Conservation (phyloP, 2,329 filamentous ascomycete genomes). For the Sarocladiaceae sp. region DNA sequence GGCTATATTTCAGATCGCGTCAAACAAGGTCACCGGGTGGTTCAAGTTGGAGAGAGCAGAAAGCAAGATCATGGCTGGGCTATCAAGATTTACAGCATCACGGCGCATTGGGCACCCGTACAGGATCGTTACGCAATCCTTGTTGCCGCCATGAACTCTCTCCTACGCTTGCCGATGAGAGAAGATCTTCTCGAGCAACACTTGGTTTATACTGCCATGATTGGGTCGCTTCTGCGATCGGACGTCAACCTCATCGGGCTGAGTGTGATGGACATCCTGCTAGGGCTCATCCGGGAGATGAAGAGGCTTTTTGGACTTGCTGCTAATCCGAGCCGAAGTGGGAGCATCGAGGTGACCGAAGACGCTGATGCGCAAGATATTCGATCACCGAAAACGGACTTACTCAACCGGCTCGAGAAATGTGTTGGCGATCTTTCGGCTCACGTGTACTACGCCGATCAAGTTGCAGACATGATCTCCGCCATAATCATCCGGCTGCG, state of each 20-base stretch:
- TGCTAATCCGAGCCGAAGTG: constrained; percentile 27
- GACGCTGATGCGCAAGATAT: background rate
- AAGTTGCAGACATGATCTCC: constrained; percentile 89
- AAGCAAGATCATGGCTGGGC: constrained; percentile 63
- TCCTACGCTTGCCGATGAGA: constrained; percentile 61
- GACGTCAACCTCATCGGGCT: constrained; percentile 91
- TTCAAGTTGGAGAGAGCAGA: constrained; percentile 40
- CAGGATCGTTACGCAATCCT: constrained; percentile 91
- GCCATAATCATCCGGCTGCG: constrained; percentile 74
- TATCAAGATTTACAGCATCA: constrained; percentile 70
- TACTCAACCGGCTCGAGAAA: constrained; percentile 66
- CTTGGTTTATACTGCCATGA: constrained; percentile 67
- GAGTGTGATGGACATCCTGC: constrained; percentile 89
- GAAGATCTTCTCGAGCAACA: constrained; percentile 70
- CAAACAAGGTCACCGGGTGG: constrained; percentile 41
- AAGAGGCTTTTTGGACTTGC: constrained; percentile 66
- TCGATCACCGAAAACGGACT: constrained; percentile 22
- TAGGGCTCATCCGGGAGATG: constrained; percentile 79
- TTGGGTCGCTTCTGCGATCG: constrained; percentile 77
- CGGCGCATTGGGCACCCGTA: constrained; percentile 83
- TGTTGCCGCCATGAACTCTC: constrained; percentile 69
- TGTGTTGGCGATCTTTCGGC: constrained; percentile 89
- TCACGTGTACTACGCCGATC: constrained; percentile 94
- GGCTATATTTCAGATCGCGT: constrained; percentile 64
- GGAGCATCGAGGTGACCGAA: constrained; percentile 22